phyloP scores from a whole-genome alignment of 768 basidiomycete genomes.

The Boletellus emodensis region DNA sequence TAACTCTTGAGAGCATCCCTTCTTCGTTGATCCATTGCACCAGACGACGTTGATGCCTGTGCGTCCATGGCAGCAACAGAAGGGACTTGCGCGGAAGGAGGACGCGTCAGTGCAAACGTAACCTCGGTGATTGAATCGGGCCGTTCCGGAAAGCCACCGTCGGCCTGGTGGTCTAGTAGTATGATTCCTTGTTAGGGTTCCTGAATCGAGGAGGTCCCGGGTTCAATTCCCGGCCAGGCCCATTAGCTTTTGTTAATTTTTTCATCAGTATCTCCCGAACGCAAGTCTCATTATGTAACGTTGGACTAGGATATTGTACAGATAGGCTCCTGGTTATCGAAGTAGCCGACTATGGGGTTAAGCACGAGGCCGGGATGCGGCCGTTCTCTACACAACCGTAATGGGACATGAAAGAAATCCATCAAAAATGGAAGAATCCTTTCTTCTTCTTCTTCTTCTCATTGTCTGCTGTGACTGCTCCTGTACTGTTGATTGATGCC shows the following conservation, averaged over 20 bases:
- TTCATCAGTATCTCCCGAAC: background rate
- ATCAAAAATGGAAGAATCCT: conserved; percentile 63
- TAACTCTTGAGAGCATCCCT: conserved; percentile 73
- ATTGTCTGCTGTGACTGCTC: conserved; percentile 37
- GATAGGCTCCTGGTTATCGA: conserved; percentile 1
- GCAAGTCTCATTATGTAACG: conserved; percentile 6
- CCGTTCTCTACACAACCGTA: background rate
- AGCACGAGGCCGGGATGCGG: background rate
- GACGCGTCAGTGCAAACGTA: conserved; percentile 25
- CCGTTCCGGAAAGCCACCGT: rapidly evolving
- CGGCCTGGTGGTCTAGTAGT: conserved; percentile 53
- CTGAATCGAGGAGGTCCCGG: conserved; percentile 54
- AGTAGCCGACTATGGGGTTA: background rate
- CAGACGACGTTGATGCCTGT: conserved; percentile 49
- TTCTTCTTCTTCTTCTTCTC: conserved; percentile 79
- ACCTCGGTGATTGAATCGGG: background rate
- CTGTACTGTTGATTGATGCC: conserved; percentile 39
- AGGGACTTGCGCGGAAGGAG: conserved; percentile 3
- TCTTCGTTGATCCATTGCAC: conserved; percentile 64
- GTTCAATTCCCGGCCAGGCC: conserved; percentile 59
- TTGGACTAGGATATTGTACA: conserved; percentile 10
- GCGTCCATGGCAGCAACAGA: conserved; percentile 23
- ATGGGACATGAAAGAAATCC: background rate
- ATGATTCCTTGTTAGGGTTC: conserved; percentile 51
- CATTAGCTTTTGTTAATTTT: conserved; percentile 10